Conservation (phyloP, 371 early-diverging fungal genomes). For the Vittaforma corneae region DNA sequence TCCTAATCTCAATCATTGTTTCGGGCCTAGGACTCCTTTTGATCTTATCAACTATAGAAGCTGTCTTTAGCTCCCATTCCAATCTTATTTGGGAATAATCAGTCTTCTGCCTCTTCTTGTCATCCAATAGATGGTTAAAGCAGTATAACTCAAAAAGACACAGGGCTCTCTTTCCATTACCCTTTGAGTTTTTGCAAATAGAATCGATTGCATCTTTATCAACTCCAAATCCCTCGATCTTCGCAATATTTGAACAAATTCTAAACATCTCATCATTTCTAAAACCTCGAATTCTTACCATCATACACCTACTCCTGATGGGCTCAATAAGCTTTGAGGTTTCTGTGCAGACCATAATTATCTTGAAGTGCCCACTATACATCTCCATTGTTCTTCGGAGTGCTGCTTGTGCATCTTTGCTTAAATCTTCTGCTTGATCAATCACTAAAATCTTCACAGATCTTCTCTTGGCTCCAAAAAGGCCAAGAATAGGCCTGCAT, state of each 20-base stretch:
- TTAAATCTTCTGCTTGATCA: conserved; percentile 81
- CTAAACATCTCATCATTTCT: conserved; percentile 62
- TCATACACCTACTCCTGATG: conserved; percentile 79
- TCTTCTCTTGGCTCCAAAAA: conserved; percentile 15
- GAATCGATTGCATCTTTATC: conserved; percentile 17
- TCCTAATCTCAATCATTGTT: conserved; percentile 66
- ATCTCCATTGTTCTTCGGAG: conserved; percentile 96
- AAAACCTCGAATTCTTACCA: conserved; percentile 76
- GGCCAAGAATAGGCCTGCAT: conserved; percentile 75
- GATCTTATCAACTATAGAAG: conserved; percentile 64
- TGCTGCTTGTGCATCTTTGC: conserved; percentile 87
- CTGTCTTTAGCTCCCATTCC: conserved; percentile 77
- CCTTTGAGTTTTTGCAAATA: conserved; percentile 65
- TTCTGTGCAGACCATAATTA: conserved; percentile 79
- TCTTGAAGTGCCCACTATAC: conserved; percentile 77
- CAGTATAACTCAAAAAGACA: conserved; percentile 70
- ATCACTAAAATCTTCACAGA: conserved; percentile 70
- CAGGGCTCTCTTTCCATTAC: conserved; percentile 77
- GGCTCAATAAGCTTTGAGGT: conserved; percentile 82
- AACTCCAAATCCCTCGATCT: conserved; percentile 30
- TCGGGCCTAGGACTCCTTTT: conserved; percentile 62
- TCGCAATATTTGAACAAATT: conserved; percentile 25
- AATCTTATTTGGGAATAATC: conserved; percentile 57
- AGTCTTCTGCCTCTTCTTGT: conserved; percentile 59
- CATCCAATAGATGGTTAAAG: conserved; percentile 65